These are phyloP conservation scores for Moesziomyces parantarcticus DNA, from an alignment of 1,284 basidiomycete genomes.

Conservation along the genomic window DNA sequence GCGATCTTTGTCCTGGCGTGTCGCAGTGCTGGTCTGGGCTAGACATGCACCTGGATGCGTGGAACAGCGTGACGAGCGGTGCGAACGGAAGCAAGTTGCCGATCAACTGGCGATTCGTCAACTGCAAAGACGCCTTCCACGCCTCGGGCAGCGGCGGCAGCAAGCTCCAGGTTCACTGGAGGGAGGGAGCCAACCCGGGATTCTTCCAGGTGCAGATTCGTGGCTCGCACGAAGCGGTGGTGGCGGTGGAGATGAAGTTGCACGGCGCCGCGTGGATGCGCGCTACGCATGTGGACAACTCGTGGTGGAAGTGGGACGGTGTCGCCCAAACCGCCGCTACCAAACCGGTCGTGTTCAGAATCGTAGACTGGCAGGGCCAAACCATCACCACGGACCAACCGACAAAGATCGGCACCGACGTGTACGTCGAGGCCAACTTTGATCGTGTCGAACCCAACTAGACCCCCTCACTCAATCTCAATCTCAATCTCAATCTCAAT, in stretches of 20 bases:
- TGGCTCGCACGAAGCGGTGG: constrained; percentile 34
- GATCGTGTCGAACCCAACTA: constrained; percentile 6
- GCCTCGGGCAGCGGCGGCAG: constrained; percentile 15
- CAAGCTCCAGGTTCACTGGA: constrained; percentile 36
- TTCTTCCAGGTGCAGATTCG: constrained; percentile 43
- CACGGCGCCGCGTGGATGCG: constrained; percentile 5
- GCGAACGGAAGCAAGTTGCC: constrained; percentile 28
- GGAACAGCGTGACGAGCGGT: constrained; percentile 33
- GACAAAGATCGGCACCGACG: constrained; percentile 21
- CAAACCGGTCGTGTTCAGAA: constrained; percentile 19
- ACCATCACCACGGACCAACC: constrained; percentile 29
- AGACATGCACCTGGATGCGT: constrained; percentile 49
- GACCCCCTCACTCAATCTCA: background rate
- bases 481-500: no score
- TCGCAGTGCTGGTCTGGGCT: constrained; percentile 44
- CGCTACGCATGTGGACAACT: constrained; percentile 17
- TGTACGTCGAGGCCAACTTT: constrained; percentile 37
- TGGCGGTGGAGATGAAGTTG: constrained; percentile 32
- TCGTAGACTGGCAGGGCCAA: constrained; percentile 48
- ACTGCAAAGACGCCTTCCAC: constrained; percentile 34
- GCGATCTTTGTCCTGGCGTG: constrained; percentile 39
- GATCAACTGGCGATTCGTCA: constrained; percentile 42
- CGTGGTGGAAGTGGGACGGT: constrained; percentile 29
- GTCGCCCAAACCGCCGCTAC: background rate
- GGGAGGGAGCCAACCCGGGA: constrained; percentile 19